Percentiles rank a stretch among this genome's conserved stretches.
These are phyloP conservation scores for Debaryomyces singareniensis DNA, from an alignment of 1,139 yeast species.

Conservation along the genomic window DNA sequence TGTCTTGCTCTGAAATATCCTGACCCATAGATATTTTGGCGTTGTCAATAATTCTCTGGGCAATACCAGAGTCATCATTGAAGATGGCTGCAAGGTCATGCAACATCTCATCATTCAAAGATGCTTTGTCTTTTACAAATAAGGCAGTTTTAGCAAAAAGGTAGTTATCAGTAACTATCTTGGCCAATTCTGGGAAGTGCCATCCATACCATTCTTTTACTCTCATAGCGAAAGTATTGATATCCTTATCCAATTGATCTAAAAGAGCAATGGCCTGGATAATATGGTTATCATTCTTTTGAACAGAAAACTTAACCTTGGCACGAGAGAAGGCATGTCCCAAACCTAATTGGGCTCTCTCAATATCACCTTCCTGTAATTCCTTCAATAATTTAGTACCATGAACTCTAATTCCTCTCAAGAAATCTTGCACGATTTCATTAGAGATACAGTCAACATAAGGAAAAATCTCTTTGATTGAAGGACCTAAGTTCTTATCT, in stretches of 20 bases:
- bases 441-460: conserved; percentile 84
- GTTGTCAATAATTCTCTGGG: conserved; percentile 78
- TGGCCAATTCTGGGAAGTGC: conserved; percentile 99
- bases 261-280: conserved; percentile 96
- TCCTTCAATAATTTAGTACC: conserved; percentile 87
- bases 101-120: conserved; percentile 73
- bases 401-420: conserved; percentile 91
- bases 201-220: conserved; percentile 99
- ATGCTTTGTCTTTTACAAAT: conserved; percentile 80
- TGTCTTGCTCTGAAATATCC: conserved; percentile 84
- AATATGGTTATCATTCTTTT: conserved; percentile 97
- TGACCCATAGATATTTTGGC: conserved; percentile 99
- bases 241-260: conserved; percentile 95
- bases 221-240: conserved; percentile 97
- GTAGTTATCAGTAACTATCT: conserved; percentile 91
- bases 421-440: conserved; percentile 89
- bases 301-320: conserved; percentile 96
- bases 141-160: conserved; percentile 79
- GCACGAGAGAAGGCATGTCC: conserved; percentile 99
- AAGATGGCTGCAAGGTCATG: conserved; percentile 87
- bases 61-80: conserved; percentile 89
- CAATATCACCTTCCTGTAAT: conserved; percentile 90
- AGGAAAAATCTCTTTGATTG: conserved; percentile 86
- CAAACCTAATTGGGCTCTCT: conserved; percentile 96
- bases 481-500: conserved; percentile 94